phyloP scores from a whole-genome alignment of 768 basidiomycete species.

The Mycena polygramma region DNA sequence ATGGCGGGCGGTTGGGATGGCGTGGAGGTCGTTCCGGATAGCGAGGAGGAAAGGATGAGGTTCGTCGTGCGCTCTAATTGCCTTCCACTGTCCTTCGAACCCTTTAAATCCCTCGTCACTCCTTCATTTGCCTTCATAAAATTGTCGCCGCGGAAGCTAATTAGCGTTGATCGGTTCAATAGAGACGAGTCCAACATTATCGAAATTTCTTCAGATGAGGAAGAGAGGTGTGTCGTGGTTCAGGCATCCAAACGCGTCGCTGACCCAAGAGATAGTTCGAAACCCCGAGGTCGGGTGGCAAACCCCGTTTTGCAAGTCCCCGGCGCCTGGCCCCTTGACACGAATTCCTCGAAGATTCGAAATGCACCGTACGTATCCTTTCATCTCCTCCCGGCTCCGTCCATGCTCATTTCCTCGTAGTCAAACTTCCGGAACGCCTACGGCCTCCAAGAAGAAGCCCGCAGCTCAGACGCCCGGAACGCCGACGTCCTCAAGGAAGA shows the following conservation, averaged over 20 bases:
- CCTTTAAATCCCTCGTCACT: no score
- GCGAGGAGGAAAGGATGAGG: constrained; percentile 60
- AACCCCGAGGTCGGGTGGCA: background rate
- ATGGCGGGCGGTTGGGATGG: constrained; percentile 17
- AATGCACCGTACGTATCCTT: background rate
- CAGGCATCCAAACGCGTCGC: background rate
- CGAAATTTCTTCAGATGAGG: constrained; percentile 68
- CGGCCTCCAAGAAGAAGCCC: constrained; percentile 5
- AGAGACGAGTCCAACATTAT: constrained; percentile 53
- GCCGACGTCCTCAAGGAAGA: constrained; percentile 17
- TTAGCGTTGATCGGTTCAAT: constrained; percentile 4
- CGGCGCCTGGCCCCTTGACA: constrained; percentile 19
- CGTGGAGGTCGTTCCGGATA: constrained; percentile 60
- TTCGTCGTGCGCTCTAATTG: constrained; percentile 35
- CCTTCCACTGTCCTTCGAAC: no score
- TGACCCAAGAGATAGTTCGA: background rate
- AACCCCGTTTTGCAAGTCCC: constrained; percentile 12
- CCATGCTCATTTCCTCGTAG: background rate
- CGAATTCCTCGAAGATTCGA: background rate
- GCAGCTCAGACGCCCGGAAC: background rate
- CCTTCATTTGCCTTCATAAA: no score
- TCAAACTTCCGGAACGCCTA: constrained; percentile 9
- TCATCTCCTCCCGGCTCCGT: background rate
- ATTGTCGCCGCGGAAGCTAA: constrained; percentile 31
- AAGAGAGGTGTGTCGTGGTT: constrained; percentile 39